Percentiles rank a stretch among this genome's conserved stretches.
Conservation (phyloP, 2,329 filamentous ascomycete species). For the Escovopsis sp. region DNA sequence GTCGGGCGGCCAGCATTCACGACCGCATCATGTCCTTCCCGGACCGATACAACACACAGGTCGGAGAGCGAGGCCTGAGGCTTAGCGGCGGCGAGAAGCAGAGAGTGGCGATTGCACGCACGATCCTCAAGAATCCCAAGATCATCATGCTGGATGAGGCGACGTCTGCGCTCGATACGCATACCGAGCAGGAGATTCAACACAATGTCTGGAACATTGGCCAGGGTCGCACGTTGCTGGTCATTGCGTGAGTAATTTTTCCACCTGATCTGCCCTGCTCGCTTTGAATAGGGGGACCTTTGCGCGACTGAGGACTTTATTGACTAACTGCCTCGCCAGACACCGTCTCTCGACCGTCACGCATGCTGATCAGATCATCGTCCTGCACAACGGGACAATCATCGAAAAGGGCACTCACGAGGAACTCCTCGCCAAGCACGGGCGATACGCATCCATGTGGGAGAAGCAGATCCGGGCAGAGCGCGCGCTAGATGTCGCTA, state of each 20-base stretch:
- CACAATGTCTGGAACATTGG: constrained; percentile 69
- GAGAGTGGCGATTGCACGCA: constrained; percentile 81
- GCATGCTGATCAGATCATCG: constrained; percentile 71
- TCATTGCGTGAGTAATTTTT: constrained; percentile 59
- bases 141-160: constrained; percentile 92
- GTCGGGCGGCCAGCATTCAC: constrained; percentile 76
- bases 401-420: constrained; percentile 66
- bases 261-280: background rate
- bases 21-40: constrained; percentile 84
- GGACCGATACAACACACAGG: constrained; percentile 76
- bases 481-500: constrained; percentile 32
- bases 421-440: constrained; percentile 53
- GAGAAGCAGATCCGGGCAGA: constrained; percentile 73
- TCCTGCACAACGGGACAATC: constrained; percentile 61
- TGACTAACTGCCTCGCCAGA: constrained; percentile 19
- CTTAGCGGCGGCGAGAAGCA: constrained; percentile 88
- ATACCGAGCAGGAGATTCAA: constrained; percentile 89
- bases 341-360: constrained; percentile 78
- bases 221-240: constrained; percentile 76
- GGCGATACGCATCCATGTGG: constrained; percentile 77
- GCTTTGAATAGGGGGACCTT: background rate
- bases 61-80: constrained; percentile 76
- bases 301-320: constrained; percentile 1
- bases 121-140: constrained; percentile 78
- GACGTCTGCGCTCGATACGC: constrained; percentile 78